Percentiles rank a stretch among this genome's conserved stretches.
Evolutionary conservation across 768 basidiomycete species (phyloP).

Genomic region (Pleurotus tuber-regium): DNA sequence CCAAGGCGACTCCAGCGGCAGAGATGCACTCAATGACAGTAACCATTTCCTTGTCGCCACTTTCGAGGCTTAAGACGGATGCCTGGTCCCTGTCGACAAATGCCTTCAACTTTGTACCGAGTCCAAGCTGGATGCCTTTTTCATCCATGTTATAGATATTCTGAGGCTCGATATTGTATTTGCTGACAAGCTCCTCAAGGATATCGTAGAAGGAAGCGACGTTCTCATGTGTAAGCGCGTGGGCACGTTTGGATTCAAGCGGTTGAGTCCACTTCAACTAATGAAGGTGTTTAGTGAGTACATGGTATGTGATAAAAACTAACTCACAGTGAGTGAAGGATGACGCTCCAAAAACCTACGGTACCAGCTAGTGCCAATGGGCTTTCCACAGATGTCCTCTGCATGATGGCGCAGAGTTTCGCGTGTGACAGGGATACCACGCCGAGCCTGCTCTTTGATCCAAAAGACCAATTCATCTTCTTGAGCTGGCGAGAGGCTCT

Average conservation of each 20-base stretch:
- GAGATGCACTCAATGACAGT: slow-evolving; percentile 38
- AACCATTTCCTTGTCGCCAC: slow-evolving; percentile 35
- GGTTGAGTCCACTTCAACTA: slow-evolving; percentile 16
- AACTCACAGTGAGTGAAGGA: not conserved
- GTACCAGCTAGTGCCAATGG: not conserved
- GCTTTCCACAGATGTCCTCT: not conserved
- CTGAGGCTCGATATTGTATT: slow-evolving; percentile 21
- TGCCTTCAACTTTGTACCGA: slow-evolving; percentile 14
- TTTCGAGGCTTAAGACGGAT: slow-evolving; percentile 18
- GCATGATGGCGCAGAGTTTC: not conserved
- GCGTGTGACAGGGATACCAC: not conserved
- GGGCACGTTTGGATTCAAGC: slow-evolving; percentile 16
- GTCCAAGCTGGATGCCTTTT: slow-evolving; percentile 27
- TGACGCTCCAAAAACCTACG: slow-evolving; percentile 1
- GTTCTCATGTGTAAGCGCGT: slow-evolving; percentile 28
- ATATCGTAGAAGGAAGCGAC: slow-evolving; percentile 26
- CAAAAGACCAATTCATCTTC: not conserved
- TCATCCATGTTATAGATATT: slow-evolving; percentile 32
- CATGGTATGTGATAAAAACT: not conserved
- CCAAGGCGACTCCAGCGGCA: slow-evolving; percentile 29
- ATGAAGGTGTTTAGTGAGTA: not conserved
- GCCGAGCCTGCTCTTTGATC: not conserved
- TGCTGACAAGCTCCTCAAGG: slow-evolving; percentile 19
- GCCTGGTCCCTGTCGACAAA: slow-evolving; percentile 20
- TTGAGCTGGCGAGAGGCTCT: not conserved